These are phyloP conservation scores for Choanephora cucurbitarum DNA, from an alignment of 371 early-diverging fungal species.

Conservation along the genomic window DNA sequence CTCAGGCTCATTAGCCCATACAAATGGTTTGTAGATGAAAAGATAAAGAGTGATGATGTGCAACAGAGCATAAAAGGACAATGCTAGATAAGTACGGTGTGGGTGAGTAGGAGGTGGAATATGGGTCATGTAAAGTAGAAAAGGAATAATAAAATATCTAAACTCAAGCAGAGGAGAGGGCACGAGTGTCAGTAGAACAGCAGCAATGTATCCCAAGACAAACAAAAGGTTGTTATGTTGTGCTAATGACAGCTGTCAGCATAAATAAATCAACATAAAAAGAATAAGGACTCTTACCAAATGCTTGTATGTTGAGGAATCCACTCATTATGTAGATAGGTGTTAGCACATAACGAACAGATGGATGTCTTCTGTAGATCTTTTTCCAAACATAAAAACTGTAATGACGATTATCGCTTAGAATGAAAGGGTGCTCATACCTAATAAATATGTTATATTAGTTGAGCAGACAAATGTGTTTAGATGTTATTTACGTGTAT, in stretches of 20 bases:
- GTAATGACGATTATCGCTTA: constrained; percentile 95
- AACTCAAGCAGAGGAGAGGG: constrained; percentile 95
- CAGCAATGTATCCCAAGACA: constrained; percentile 47
- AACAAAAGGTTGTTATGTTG: constrained; percentile 45
- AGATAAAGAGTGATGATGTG: constrained; percentile 68
- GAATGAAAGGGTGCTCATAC: constrained; percentile 90
- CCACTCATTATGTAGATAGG: constrained; percentile 68
- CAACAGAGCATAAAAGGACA: constrained; percentile 45
- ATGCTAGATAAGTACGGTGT: constrained; percentile 13
- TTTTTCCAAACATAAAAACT: constrained; percentile 94
- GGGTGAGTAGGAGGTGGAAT: constrained; percentile 32
- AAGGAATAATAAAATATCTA: constrained; percentile 93
- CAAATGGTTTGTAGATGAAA: constrained; percentile 75
- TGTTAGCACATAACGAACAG: constrained; percentile 60
- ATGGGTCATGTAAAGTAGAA: constrained; percentile 72
- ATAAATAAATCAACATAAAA: no score
- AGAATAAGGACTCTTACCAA: no score
- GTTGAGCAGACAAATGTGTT: neutral
- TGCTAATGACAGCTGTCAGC: constrained; percentile 16
- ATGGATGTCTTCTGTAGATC: constrained; percentile 61
- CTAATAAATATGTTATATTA: constrained; percentile 35
- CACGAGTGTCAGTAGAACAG: constrained; percentile 64
- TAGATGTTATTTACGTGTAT: constrained; percentile 71
- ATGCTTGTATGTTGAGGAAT: constrained; percentile 37
- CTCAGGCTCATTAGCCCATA: constrained; percentile 70